These are phyloP conservation scores for Ceratocystis colombiana DNA, from an alignment of 2,329 filamentous ascomycete genomes.

Conservation along the genomic window DNA sequence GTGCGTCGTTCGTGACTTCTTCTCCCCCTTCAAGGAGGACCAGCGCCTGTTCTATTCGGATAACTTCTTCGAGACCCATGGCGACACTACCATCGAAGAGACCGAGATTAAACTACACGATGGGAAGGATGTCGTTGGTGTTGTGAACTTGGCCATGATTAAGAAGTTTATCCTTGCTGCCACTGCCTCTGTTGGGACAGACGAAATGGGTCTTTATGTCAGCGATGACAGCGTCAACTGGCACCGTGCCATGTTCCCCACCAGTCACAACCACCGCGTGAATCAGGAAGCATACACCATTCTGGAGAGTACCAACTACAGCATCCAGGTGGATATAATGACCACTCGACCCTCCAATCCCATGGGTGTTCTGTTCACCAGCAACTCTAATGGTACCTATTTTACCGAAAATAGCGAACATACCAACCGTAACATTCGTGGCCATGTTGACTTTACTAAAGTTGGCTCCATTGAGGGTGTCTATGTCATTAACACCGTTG, in stretches of 20 bases:
- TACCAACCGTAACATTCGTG: slow-evolving; percentile 69
- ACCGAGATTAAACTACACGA: slow-evolving; percentile 69
- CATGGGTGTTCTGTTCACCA: slow-evolving; percentile 86
- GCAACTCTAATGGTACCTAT: slow-evolving; percentile 94
- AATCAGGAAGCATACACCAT: slow-evolving; percentile 86
- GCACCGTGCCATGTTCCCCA: slow-evolving; percentile 84
- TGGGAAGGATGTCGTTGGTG: slow-evolving; percentile 63
- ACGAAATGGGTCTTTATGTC: slow-evolving; percentile 86
- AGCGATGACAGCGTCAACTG: slow-evolving; percentile 73
- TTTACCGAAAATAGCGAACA: slow-evolving; percentile 87
- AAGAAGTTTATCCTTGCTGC: slow-evolving; percentile 83
- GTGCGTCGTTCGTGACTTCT: slow-evolving; percentile 67
- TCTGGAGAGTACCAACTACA: slow-evolving; percentile 93
- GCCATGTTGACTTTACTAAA: slow-evolving; percentile 91
- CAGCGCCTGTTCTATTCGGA: slow-evolving; percentile 74
- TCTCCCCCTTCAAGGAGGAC: slow-evolving; percentile 60
- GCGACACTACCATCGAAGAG: slow-evolving; percentile 44
- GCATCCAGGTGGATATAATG: slow-evolving; percentile 91
- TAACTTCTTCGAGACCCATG: slow-evolving; percentile 58
- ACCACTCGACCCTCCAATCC: slow-evolving; percentile 53
- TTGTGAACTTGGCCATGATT: slow-evolving; percentile 71
- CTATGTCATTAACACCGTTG: slow-evolving; percentile 77
- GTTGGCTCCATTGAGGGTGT: slow-evolving; percentile 85
- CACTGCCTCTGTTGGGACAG: slow-evolving; percentile 64
- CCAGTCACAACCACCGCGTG: slow-evolving; percentile 57